Percentiles rank a stretch among this genome's conserved stretches.
phyloP scores from a whole-genome alignment of 202 grass and related monocot genomes.

The Elaeis oleifera region DNA sequence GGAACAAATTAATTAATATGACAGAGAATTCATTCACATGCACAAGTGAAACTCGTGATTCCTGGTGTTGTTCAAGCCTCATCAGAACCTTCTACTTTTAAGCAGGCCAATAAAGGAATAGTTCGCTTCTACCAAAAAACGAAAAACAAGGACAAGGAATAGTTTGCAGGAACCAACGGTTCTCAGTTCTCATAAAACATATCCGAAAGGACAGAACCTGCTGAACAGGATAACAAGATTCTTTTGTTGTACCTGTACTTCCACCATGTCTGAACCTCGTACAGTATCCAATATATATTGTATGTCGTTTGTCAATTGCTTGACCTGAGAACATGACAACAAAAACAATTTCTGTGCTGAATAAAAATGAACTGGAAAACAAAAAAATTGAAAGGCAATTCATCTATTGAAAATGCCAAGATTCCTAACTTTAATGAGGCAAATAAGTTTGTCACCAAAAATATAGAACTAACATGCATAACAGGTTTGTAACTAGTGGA shows the following conservation, averaged over 20 bases:
- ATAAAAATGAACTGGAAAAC: neutral
- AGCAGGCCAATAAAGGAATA: no score
- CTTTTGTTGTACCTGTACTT: constrained; percentile 28
- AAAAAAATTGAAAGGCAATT: no score
- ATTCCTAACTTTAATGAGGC: no score
- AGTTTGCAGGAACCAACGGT: constrained; percentile 14
- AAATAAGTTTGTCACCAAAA: no score
- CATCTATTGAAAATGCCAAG: no score
- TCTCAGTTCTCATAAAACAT: constrained; percentile 25
- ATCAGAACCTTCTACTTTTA: neutral
- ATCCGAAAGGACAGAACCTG: neutral
- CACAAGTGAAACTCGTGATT: neutral
- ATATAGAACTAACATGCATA: no score
- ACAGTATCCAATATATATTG: constrained; percentile 27
- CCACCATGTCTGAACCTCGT: constrained; percentile 22
- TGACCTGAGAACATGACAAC: constrained; percentile 25
- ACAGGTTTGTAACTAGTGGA: no score
- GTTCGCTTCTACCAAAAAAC: no score
- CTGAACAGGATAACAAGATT: neutral
- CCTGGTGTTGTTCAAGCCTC: constrained; percentile 3
- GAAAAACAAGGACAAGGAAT: no score
- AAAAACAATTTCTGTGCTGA: neutral
- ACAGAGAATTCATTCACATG: constrained; percentile 7
- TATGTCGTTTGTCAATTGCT: constrained; percentile 12
- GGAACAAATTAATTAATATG: neutral